Conservation (phyloP, 768 basidiomycete genomes). For the Glaciozyma martinii region DNA sequence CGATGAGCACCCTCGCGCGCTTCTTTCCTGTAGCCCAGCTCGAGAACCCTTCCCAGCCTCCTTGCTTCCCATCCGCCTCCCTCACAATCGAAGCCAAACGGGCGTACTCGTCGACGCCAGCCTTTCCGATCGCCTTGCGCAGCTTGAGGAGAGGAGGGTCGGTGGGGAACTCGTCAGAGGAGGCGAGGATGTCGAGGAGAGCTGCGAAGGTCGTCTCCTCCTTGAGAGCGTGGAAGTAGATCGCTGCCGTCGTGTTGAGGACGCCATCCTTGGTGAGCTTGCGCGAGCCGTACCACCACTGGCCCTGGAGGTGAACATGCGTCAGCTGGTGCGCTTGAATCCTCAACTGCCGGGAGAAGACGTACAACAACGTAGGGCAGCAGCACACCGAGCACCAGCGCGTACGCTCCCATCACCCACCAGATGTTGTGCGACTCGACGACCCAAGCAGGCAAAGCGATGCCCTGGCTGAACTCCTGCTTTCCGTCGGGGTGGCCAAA, state of each 20-base stretch:
- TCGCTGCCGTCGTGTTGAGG: slow-evolving; percentile 65
- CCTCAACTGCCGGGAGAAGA: background rate
- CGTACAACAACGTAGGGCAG: slow-evolving; percentile 74
- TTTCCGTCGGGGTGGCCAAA: slow-evolving; percentile 95
- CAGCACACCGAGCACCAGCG: slow-evolving; percentile 71
- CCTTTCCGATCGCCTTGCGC: slow-evolving; percentile 47
- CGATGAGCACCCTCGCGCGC: slow-evolving; percentile 61
- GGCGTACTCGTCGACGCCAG: slow-evolving; percentile 38
- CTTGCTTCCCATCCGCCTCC: slow-evolving; percentile 35
- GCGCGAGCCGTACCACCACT: slow-evolving; percentile 95
- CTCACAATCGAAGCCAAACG: slow-evolving; percentile 36
- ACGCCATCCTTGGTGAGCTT: slow-evolving; percentile 87
- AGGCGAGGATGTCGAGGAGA: slow-evolving; percentile 59
- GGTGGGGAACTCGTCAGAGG: slow-evolving; percentile 39
- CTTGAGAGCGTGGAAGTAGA: slow-evolving; percentile 75
- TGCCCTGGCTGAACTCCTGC: slow-evolving; percentile 88
- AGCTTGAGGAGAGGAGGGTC: slow-evolving; percentile 44
- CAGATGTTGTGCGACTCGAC: slow-evolving; percentile 83
- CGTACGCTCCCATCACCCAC: slow-evolving; percentile 83
- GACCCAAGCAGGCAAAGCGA: slow-evolving; percentile 89
- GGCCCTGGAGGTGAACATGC: slow-evolving; percentile 47
- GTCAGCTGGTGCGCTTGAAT: background rate
- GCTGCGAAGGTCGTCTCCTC: slow-evolving; percentile 69
- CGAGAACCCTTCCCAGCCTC: slow-evolving; percentile 32
- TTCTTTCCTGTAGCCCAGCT: slow-evolving; percentile 39